Base-by-base conservation (phyloP, 2,329 filamentous ascomycete genomes). In the Fusarium tanahbumbuense region DNA sequence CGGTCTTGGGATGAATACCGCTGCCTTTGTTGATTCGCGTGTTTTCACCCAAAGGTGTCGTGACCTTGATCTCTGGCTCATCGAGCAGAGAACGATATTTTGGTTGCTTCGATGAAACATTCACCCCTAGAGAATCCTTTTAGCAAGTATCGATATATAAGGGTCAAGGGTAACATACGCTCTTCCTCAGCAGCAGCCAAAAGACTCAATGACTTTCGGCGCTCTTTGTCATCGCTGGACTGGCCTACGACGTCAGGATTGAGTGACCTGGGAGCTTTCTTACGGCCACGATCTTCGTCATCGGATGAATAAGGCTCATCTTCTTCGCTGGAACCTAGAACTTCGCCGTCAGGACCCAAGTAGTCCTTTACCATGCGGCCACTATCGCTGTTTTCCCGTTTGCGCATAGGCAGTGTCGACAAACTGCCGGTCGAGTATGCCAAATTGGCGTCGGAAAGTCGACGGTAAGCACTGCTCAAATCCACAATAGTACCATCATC, bases 171-270 rank as follows among this genome's bases (percentile, higher is more conserved):
- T 32, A 85, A 20, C 91, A 76, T 84, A 93, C 93, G 87, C 77
- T 95, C 92, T 84, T 93, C 91, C 76, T 95, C 91, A 1, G 91
- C 90, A 9, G 91, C 92, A 41, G 91, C 92, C 56, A 94, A 81
- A 59, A 94, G 78, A 74, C 90, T 93, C 76, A 84, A 82, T 1
- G 86, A 83, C 72, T 83, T 83, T 62, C 81, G 80, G 67, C 79
- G 76, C 69, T 79, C 68, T 73, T 81, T 78, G 76, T 79, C 80
- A 25, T 81, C 79, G 8, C 76, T 75, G 6, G 73, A 74, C 41
- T 80, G 76, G 22, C 79, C 75, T 60, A 80, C 78, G 32, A 79
- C 79, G 53, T 78, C 80, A 15, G 78, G 81, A 44, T 85, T 84
- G 53, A 82, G 76, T 8, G 80, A 81, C 60, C 85, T 81, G 25